Evolutionary conservation across 78 protist genomes (phyloP).

Genomic region (Dictyostelium firmibasis): DNA sequence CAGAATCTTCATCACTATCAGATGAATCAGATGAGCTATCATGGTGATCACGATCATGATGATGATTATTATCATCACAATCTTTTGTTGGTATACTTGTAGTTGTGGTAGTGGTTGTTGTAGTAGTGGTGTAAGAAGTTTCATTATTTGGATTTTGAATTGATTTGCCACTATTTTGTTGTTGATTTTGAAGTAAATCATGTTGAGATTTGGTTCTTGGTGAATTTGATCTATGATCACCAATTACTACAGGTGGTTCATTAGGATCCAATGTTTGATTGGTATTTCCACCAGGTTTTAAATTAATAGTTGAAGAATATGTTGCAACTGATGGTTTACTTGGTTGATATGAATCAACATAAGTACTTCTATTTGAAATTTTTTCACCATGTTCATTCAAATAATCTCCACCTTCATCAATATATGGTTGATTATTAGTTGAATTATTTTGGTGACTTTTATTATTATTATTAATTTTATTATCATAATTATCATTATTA

Average conservation of each 20-base stretch:
- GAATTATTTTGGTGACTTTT: neutral
- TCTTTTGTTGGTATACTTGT: neutral
- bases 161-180: neutral
- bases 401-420: neutral
- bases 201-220: neutral
- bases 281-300: neutral
- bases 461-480: no score
- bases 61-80: neutral
- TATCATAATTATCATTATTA: neutral
- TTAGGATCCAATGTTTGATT: neutral
- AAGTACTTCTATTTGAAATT: neutral
- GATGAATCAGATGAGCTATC: neutral
- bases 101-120: neutral
- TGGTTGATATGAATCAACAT: neutral
- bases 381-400: neutral
- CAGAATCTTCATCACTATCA: neutral
- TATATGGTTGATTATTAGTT: neutral
- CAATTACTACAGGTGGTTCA: slow-evolving; percentile 14
- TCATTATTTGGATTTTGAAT: neutral
- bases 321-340: neutral
- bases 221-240: slow-evolving; percentile 1
- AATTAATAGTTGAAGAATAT: neutral
- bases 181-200: neutral
- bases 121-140: neutral
- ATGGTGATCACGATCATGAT: neutral